phyloP scores from a whole-genome alignment of 352 stramenopile genomes.

The Elongisporangium undulatum region DNA sequence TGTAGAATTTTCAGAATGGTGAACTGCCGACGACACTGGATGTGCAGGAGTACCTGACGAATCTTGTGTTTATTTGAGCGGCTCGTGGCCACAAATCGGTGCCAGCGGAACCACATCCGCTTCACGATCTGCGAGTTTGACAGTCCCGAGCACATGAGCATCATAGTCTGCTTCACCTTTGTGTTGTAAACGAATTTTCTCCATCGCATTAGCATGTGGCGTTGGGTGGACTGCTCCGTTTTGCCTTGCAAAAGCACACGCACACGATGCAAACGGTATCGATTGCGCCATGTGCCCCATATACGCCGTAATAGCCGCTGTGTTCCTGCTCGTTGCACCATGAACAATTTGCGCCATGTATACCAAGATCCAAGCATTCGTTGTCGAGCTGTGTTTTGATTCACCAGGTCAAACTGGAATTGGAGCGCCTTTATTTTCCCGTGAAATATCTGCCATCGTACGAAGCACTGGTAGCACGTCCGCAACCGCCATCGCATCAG shows the following conservation, averaged over 20 bases:
- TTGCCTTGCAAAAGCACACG: not conserved
- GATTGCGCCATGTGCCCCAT: constrained; percentile 14
- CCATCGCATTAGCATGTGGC: constrained; percentile 9
- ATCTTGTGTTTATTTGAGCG: constrained; percentile 16
- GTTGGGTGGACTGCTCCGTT: not conserved
- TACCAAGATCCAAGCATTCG: constrained; percentile 21
- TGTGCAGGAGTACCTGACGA: constrained; percentile 15
- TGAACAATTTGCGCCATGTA: constrained; percentile 32
- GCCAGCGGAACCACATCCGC: constrained; percentile 17
- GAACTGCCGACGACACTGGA: constrained; percentile 18
- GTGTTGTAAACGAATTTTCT: constrained; percentile 17
- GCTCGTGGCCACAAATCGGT: constrained; percentile 6
- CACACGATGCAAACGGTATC: not conserved
- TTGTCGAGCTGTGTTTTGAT: not conserved
- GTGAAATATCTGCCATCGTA: constrained; percentile 8
- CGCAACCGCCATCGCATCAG: constrained; percentile 34
- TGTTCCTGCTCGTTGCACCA: constrained; percentile 16
- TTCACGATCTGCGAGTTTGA: constrained; percentile 11
- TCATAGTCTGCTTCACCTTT: constrained; percentile 26
- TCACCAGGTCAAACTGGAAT: constrained; percentile 1
- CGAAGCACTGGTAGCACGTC: constrained; percentile 32
- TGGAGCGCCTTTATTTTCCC: not conserved
- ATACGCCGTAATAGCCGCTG: constrained; percentile 14
- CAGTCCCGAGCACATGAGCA: constrained; percentile 21
- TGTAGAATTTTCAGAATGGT: constrained; percentile 8